Evolutionary conservation across 169 alveolate species (phyloP).

Genomic region (Plasmodium ovale): DNA sequence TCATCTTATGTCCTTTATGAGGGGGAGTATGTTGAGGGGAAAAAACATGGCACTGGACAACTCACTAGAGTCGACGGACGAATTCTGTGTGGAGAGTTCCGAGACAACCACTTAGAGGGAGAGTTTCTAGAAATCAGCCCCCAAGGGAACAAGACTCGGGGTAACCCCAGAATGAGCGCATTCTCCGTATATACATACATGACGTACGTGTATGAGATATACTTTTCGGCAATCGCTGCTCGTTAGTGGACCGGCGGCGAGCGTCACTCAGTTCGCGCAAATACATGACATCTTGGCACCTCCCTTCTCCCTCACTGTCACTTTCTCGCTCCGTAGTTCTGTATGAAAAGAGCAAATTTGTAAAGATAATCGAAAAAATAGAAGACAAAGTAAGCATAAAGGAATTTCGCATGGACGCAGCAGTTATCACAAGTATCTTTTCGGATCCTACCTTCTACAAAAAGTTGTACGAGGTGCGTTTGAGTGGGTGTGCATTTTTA

Average conservation of each 20-base stretch:
- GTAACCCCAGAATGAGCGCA: slow-evolving; percentile 7
- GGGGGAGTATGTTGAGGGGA: slow-evolving; percentile 81
- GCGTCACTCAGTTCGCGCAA: no score
- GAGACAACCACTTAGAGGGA: slow-evolving; percentile 71
- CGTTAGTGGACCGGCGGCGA: no score
- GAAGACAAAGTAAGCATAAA: slow-evolving; percentile 12
- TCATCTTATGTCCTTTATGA: slow-evolving; percentile 26
- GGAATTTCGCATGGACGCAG: slow-evolving; percentile 22
- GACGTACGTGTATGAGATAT: no score
- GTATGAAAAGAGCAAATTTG: slow-evolving; percentile 18
- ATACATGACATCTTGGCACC: no score
- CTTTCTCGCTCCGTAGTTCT: slow-evolving; percentile 15
- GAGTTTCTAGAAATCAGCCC: slow-evolving; percentile 63
- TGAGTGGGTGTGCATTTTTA: no score
- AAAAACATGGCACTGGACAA: slow-evolving; percentile 83
- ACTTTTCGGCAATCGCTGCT: no score
- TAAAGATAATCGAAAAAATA: slow-evolving; percentile 24
- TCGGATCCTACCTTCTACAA: slow-evolving; percentile 48
- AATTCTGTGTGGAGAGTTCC: slow-evolving; percentile 81
- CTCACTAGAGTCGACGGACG: slow-evolving; percentile 81
- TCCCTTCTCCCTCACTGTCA: neutral
- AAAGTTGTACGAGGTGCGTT: slow-evolving; percentile 48
- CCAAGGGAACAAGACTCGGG: slow-evolving; percentile 57
- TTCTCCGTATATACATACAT: neutral
- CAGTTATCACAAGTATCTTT: slow-evolving; percentile 38